Percentiles rank a stretch among this genome's conserved stretches.
Evolutionary conservation across 192 early-diverging fungal species (phyloP).

Genomic region (Umbelopsis sp.): DNA sequence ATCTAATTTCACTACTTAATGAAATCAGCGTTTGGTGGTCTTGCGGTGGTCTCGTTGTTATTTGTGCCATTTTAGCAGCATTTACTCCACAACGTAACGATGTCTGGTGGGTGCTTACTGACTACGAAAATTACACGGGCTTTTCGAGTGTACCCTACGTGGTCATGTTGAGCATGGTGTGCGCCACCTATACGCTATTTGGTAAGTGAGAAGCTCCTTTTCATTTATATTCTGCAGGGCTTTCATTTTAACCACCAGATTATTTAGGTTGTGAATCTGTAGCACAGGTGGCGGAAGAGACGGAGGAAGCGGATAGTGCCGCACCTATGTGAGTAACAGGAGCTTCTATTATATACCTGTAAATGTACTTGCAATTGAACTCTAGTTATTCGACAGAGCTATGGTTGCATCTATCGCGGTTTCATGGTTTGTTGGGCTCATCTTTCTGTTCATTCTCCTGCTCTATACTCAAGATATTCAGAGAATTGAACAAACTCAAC

Average conservation of each 20-base stretch:
- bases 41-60: constrained; percentile 26
- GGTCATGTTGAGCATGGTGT: constrained; percentile 31
- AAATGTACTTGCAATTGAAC: background rate
- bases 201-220: constrained; percentile 9
- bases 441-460: constrained; percentile 24
- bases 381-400: constrained; percentile 11
- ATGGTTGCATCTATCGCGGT: constrained; percentile 30
- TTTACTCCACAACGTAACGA: constrained; percentile 17
- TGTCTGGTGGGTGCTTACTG: constrained; percentile 24
- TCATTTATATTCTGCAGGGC: background rate
- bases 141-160: constrained; percentile 30
- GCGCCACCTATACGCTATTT: constrained; percentile 34
- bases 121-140: constrained; percentile 40
- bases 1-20: constrained; percentile 22
- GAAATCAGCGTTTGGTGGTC: constrained; percentile 39
- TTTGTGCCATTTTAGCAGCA: constrained; percentile 16
- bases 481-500: constrained; percentile 8
- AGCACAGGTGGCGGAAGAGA: constrained; percentile 38
- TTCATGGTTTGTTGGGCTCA: constrained; percentile 31
- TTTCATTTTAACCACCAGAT: background rate
- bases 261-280: constrained; percentile 35
- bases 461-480: constrained; percentile 36
- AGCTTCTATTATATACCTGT: background rate
- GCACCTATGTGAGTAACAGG: constrained; percentile 22
- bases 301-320: constrained; percentile 31